A percentile compares a stretch with the other conserved stretches of the same genome.
phyloP scores from a whole-genome alignment of 1,139 yeast genomes.

The Debaryomyces fabryi region DNA sequence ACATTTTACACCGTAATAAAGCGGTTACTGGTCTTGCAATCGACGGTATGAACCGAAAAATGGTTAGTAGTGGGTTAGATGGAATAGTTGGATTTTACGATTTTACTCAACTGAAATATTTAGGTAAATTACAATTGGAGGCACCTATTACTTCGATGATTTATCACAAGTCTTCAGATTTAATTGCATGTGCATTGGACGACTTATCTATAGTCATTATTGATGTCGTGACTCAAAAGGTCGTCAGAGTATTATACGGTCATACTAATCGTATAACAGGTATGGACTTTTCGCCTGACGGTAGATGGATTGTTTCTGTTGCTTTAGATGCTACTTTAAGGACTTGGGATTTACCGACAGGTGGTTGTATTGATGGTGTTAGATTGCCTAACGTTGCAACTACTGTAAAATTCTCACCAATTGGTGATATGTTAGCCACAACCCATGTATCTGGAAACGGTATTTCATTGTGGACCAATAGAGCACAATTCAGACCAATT shows the following conservation, averaged over 20 bases:
- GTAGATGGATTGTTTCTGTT: conserved; percentile 90
- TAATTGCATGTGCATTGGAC: conserved; percentile 84
- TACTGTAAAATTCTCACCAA: conserved; percentile 76
- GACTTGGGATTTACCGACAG: conserved; percentile 98
- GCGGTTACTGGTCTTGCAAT: conserved; percentile 88
- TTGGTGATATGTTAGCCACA: conserved; percentile 91
- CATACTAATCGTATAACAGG: conserved; percentile 88
- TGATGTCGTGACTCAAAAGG: conserved; percentile 77
- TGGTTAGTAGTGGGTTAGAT: conserved; percentile 88
- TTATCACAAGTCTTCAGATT: conserved; percentile 80
- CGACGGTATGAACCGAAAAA: conserved; percentile 85
- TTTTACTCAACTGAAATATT: conserved; percentile 68
- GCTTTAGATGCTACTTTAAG: conserved; percentile 86
- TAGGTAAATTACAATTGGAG: conserved; percentile 69
- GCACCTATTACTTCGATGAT: conserved; percentile 79
- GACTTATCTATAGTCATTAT: conserved; percentile 82
- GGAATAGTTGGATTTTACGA: conserved; percentile 89
- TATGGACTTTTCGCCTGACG: conserved; percentile 91
- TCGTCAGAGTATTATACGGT: conserved; percentile 88
- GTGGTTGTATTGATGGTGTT: conserved; percentile 95
- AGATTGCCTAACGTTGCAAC: conserved; percentile 79
- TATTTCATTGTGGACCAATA: conserved; percentile 88
- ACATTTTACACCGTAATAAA: conserved; percentile 63
- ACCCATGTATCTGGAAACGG: conserved; percentile 92
- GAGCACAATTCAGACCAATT: conserved; percentile 76